phyloP scores from a whole-genome alignment of 768 basidiomycete genomes.

The Lactarius quietus region DNA sequence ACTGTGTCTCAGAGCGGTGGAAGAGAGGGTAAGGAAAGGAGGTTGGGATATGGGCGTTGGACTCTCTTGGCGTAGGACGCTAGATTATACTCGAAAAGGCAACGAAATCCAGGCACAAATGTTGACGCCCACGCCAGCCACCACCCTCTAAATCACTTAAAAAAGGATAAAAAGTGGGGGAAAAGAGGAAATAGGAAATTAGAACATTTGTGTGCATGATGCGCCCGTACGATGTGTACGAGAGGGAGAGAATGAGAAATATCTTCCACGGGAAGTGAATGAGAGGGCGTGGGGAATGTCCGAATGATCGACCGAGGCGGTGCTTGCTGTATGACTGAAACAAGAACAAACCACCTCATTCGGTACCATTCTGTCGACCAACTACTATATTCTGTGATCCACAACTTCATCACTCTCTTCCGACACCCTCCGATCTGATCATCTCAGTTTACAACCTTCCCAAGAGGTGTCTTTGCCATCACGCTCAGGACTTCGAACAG shows the following conservation, averaged over 20 bases:
- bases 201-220: neutral
- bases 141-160: neutral
- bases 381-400: neutral
- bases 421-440: neutral
- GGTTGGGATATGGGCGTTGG: neutral
- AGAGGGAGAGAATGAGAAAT: neutral
- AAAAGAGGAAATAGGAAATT: neutral
- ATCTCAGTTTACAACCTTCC: constrained; percentile 40
- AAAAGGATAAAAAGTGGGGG: neutral
- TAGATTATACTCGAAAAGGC: constrained; percentile 5
- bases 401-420: neutral
- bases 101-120: neutral
- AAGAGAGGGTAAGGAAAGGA: neutral
- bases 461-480: constrained; percentile 76
- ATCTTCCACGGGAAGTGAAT: too few relatives aligned
- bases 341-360: neutral
- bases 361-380: neutral
- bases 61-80: neutral
- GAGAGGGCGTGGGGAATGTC: neutral
- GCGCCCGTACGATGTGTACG: neutral
- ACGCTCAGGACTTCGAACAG: constrained; percentile 73
- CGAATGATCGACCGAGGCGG: neutral
- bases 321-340: neutral
- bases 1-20: neutral
- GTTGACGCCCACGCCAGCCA: neutral